A percentile compares a stretch with the other conserved stretches of the same genome.
Conservation (phyloP, 2,329 filamentous ascomycete species). For the Tricladium varicosporioides region DNA sequence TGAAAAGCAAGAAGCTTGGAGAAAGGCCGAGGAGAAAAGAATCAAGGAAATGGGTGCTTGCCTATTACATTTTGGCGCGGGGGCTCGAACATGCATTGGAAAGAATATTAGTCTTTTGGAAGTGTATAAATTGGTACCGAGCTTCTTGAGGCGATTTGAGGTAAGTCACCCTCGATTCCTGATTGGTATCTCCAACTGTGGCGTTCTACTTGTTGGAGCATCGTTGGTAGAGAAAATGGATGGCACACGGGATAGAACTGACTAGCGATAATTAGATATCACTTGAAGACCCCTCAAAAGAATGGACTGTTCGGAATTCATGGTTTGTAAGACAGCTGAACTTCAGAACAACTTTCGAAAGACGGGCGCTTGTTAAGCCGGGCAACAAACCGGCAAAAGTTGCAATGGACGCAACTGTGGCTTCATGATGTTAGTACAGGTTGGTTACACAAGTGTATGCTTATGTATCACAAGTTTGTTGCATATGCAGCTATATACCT, state of each 20-base stretch:
- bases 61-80: conserved; percentile 75
- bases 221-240: not conserved
- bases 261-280: conserved; percentile 43
- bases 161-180: conserved; percentile 36
- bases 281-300: conserved; percentile 51
- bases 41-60: conserved; percentile 65
- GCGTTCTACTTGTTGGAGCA: not conserved
- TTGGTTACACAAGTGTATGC: too few relatives aligned
- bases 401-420: not conserved
- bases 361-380: not conserved
- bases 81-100: conserved; percentile 67
- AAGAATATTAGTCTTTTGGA: conserved; percentile 63
- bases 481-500: too few relatives aligned
- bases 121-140: conserved; percentile 62
- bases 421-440: not conserved
- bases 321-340: conserved; percentile 63
- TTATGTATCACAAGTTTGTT: too few relatives aligned
- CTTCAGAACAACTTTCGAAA: conserved; percentile 40
- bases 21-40: conserved; percentile 46
- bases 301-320: conserved; percentile 59
- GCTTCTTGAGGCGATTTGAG: conserved; percentile 63
- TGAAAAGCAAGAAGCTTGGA: conserved; percentile 15
- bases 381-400: too few relatives aligned
- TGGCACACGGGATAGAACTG: not conserved
- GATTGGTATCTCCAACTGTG: conserved; percentile 22